Evolutionary conservation across 2,329 filamentous ascomycete genomes (phyloP).

Genomic region (Fusarium sp.): DNA sequence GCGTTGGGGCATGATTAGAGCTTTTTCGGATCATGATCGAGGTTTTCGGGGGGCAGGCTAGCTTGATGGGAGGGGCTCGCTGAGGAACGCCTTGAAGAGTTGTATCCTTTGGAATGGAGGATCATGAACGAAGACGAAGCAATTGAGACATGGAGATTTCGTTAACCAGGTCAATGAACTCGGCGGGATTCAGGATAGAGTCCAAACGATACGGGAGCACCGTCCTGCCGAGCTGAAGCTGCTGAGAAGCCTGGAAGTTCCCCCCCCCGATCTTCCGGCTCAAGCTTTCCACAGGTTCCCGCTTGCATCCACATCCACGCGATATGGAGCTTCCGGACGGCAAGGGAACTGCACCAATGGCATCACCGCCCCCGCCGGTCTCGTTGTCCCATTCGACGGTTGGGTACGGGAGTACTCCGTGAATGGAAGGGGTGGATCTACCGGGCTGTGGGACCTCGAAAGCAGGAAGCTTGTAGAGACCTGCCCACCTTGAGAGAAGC

Average conservation of each 20-base stretch:
- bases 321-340: background rate
- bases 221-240: background rate
- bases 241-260: background rate
- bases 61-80: background rate
- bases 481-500: conserved; percentile 16
- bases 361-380: background rate
- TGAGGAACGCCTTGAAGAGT: background rate
- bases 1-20: background rate
- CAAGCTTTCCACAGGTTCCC: background rate
- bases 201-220: background rate
- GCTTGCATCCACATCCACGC: background rate
- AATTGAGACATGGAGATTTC: background rate
- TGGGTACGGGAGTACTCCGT: background rate
- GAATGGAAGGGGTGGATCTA: background rate
- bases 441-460: conserved; percentile 8
- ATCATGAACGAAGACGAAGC: background rate
- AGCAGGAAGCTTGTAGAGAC: background rate
- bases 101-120: background rate
- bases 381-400: background rate
- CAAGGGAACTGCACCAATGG: background rate
- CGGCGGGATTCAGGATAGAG: background rate
- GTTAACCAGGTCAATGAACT: background rate
- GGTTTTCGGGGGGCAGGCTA: background rate
- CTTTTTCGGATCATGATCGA: background rate
- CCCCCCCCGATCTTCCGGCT: background rate